Evolutionary conservation across 352 stramenopile genomes (phyloP), one percentile per base, ranked within the genome.

Genomic region (Globisporangium rhizosaccharum): DNA sequence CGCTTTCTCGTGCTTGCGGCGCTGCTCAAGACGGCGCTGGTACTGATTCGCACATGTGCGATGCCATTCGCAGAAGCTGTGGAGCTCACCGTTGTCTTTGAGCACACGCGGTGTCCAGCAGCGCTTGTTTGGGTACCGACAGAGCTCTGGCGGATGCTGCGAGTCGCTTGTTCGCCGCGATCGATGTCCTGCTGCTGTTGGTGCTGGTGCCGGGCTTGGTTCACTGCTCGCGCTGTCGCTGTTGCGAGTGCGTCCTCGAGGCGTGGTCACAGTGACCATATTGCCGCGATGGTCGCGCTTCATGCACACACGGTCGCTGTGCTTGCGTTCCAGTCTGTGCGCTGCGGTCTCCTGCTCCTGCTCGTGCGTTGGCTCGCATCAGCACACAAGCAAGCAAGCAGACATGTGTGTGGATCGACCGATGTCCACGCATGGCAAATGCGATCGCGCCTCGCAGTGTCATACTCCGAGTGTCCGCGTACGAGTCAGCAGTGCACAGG

Each of bases 31-130:
- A 8, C 82, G 82, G n/a, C 83, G 75, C 65, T 92, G 82, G 57
- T 85, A 84, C 56, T 84, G 71, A 60, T 92, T 92, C 62, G 82
- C 82, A 26, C 79, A 80, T 52, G 72, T 72, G 30, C 82, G 79
- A 57, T 92, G 82, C 39, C 76, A 77, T 41, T 89, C 77, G 63
- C 82, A 92, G 49, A 92, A 76, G 48, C 81, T 86, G 65, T 92
- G 82, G 28, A 88, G 56, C 26, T 85, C 73, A 0, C 82, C 82
- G 57, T 89, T 83, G 57, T 85, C 73, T 59, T 92, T 92, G 23
- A 89, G 63, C 11, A 71, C 82, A 3, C 82, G 82, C 42, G 70
- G 56, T 62, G 77, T 85, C 53, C 79, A 75, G 71, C 82, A 92
- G 30, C 72, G 67, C 53, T 85, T 87, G 68, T 78, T 88, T 20